Base-by-base conservation (phyloP, 306 rosid species). In the Acacia melanoxylon region DNA sequence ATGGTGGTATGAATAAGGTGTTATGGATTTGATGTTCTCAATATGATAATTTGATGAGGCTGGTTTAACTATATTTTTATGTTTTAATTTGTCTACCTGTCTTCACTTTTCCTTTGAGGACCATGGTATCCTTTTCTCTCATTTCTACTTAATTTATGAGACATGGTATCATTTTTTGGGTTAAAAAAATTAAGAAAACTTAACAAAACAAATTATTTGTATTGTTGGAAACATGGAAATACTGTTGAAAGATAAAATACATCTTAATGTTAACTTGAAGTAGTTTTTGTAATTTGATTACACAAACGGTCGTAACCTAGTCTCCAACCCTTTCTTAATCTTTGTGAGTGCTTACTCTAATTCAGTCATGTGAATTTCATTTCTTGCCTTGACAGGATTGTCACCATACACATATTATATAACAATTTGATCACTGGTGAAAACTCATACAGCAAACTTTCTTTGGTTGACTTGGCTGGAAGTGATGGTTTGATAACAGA, bases 391-490 rank as follows among this genome's bases (percentile, higher is more conserved):
- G 59, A 24, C 93, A 91, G 98, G 96, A 85, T 89, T 63, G 81
- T 90, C 78, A 89, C 92, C 12, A 69, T 85, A 81, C 97, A 93
- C 80, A n/a, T n/a, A 85, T 84, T 85, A 59, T 87, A 86, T 74
- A 86, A 82, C 87, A 93, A 93, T 85, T 82, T 88, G 83, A 88
- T 93, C 86, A 93, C 91, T 1, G 90, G 91, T 48, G 98, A 89
- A 80, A 91, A 81, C 85, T 86, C 90, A 44, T 87, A 90, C 74
- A 91, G 94, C 91, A 93, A 93, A 87, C 92, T 93, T 13, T 90
- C 97, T 84, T 86, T 93, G 37, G 91, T 88, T 63, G 98, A 93
- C 88, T 88, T 91, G 87, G 98, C 98, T 81, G 98, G 98, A 87
- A 91, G 97, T 84, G 98, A 90, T 81, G 89, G 97, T 76, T 86